Evolutionary conservation across 2,329 filamentous ascomycete species (phyloP), one percentile per base, ranked within the genome.

Genomic region (Sporothrix euskadiensis): DNA sequence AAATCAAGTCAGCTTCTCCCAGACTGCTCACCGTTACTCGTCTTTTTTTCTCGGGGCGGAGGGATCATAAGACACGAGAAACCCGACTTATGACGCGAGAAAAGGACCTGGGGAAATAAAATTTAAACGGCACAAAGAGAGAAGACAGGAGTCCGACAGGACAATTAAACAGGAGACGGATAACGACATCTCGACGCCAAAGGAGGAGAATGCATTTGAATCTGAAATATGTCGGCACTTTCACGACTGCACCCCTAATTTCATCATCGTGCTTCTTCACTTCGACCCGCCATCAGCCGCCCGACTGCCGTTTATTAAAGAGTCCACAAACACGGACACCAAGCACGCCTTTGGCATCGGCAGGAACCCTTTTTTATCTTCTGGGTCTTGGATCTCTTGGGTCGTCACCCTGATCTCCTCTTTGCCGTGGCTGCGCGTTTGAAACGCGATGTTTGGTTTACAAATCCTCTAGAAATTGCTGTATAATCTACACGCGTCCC

Each of bases 371-470:
- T 14, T 49, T 35, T 35, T 4, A 35, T 1, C 35, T 35, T 4
- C 4, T 35, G 35, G 35, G 35, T 35, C 52, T 56, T 56, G 26
- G 52, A 30, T 30, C 52, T 49, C 44, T 49, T 49, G 44, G 44
- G 44, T 19, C 44, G 19, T 49, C 44, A 16, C 14, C 44, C 1
- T 30, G 22, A 9, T 56, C 22, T 49, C 14, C 4, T 16, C 59
- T 44, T 35, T 41, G 59, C 41, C 63, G 63, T 66, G 63, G 32
- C 63, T 22, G 63, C 63, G 63, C 41, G 63, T 49, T 39, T 22
- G 6, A 30, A 49, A 47, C 63, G 22, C 49, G 63, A 32, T 49
- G 22, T 1, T 19, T 19, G 59, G 19, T 49, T 49, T 49, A 49
- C 44, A 49, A 49, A 49, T 49, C 6, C 44, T 19, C 4, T 5